Conservation (phyloP, 2,329 filamentous ascomycete genomes). For the Beauveria pseudobassiana region DNA sequence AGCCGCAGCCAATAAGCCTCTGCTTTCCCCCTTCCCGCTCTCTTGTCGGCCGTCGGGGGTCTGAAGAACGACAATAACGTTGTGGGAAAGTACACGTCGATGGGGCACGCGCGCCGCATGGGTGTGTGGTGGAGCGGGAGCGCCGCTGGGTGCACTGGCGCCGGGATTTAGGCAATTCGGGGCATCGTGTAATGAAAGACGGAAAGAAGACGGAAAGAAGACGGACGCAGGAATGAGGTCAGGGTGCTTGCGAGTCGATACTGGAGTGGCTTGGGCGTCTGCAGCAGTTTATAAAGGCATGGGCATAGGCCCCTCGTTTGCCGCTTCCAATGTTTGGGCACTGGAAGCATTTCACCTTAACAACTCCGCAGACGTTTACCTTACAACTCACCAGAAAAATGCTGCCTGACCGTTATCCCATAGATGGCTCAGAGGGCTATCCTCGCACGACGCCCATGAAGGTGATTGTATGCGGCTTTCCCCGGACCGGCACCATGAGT, state of each 20-base stretch:
- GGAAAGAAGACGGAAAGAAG: not conserved
- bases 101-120: not conserved
- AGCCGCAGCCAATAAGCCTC: too few relatives aligned
- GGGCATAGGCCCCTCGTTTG: too few relatives aligned
- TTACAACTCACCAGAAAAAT: not conserved
- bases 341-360: too few relatives aligned
- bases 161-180: not conserved
- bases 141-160: not conserved
- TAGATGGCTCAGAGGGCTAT: slow-evolving; percentile 11
- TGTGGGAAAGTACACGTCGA: not conserved
- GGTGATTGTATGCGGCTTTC: slow-evolving; percentile 9
- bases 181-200: not conserved
- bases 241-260: not conserved
- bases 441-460: slow-evolving; percentile 9
- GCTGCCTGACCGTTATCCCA: slow-evolving; percentile 3
- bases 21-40: not conserved
- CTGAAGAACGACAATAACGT: not conserved
- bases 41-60: not conserved
- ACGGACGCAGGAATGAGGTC: not conserved
- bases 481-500: slow-evolving; percentile 11
- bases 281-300: not conserved
- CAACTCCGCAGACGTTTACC: too few relatives aligned
- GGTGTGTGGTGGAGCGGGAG: not conserved
- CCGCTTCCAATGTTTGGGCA: too few relatives aligned
- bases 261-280: not conserved